A percentile compares a stretch with the other conserved stretches of the same genome.
These are phyloP conservation scores for Garcia nutans DNA, from an alignment of 345 rosid species.

Conservation along the genomic window DNA sequence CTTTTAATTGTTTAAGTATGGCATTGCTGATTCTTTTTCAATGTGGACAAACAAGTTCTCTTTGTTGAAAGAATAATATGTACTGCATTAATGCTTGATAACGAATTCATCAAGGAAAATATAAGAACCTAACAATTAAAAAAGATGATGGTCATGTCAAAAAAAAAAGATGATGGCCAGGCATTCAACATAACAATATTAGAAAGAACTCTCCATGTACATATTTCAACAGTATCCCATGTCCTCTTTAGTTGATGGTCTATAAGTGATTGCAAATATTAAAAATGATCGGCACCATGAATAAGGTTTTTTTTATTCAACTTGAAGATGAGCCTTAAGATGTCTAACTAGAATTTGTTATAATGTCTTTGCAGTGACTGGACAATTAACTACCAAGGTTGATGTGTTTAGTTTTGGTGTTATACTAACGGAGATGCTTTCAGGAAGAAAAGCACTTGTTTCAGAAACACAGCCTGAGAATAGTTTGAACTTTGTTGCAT, in stretches of 20 bases:
- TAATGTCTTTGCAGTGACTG: constrained; percentile 53
- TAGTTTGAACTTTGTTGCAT: constrained; percentile 57
- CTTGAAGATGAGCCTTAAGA: not conserved
- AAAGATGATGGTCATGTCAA: not conserved
- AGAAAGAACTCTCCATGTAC: not conserved
- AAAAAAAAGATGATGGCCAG: not conserved
- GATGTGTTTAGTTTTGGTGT: constrained; percentile 89
- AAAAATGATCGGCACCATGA: not conserved
- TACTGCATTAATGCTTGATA: not conserved
- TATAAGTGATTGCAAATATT: not conserved
- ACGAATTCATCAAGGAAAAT: not conserved
- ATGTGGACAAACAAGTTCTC: not conserved
- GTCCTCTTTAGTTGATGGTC: not conserved
- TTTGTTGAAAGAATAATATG: not conserved
- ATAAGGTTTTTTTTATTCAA: not conserved
- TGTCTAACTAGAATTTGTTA: constrained; percentile 1
- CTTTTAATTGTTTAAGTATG: not conserved
- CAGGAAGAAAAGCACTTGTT: constrained; percentile 73
- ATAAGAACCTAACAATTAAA: not conserved
- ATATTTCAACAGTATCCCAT: not conserved
- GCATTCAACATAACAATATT: not conserved
- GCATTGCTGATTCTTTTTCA: not conserved
- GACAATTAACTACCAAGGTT: constrained; percentile 80
- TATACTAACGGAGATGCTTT: constrained; percentile 72
- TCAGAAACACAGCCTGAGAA: constrained; percentile 56